phyloP scores from a whole-genome alignment of 441 rosid species.

The Erodium chrysanthum region DNA sequence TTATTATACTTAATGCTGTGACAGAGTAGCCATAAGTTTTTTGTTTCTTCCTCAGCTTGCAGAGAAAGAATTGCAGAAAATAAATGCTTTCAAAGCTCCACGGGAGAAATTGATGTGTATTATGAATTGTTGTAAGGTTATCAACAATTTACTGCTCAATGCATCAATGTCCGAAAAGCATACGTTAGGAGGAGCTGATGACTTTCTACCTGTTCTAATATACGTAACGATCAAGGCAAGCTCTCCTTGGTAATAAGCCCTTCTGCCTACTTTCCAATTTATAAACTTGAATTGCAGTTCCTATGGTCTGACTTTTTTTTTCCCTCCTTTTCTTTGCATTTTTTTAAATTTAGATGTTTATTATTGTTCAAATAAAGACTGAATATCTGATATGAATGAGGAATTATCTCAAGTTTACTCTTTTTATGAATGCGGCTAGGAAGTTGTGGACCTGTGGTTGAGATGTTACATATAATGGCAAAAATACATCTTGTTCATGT shows the following conservation, averaged over 20 bases:
- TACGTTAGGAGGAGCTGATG: constrained; percentile 42
- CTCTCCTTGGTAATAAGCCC: constrained; percentile 44
- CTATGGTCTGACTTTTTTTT: neutral
- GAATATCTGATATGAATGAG: no score
- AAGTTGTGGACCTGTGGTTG: no score
- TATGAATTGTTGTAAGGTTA: constrained; percentile 43
- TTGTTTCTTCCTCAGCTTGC: constrained; percentile 37
- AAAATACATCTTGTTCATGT: no score
- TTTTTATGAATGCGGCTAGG: no score
- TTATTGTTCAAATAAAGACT: no score
- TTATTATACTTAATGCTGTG: no score
- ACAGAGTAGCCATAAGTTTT: neutral
- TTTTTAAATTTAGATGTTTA: no score
- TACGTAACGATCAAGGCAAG: constrained; percentile 57
- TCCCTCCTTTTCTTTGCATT: no score
- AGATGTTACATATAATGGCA: no score
- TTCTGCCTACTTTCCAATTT: constrained; percentile 20
- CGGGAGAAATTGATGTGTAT: constrained; percentile 42
- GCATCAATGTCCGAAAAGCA: constrained; percentile 40
- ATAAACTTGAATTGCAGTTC: constrained; percentile 2
- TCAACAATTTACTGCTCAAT: constrained; percentile 43
- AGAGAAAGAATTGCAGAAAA: constrained; percentile 39
- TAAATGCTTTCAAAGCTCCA: constrained; percentile 37
- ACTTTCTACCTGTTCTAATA: constrained; percentile 51
- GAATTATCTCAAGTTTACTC: no score